Evolutionary conservation across 176 grass and related monocot genomes (phyloP).

Genomic region (Oryza glumipatula): DNA sequence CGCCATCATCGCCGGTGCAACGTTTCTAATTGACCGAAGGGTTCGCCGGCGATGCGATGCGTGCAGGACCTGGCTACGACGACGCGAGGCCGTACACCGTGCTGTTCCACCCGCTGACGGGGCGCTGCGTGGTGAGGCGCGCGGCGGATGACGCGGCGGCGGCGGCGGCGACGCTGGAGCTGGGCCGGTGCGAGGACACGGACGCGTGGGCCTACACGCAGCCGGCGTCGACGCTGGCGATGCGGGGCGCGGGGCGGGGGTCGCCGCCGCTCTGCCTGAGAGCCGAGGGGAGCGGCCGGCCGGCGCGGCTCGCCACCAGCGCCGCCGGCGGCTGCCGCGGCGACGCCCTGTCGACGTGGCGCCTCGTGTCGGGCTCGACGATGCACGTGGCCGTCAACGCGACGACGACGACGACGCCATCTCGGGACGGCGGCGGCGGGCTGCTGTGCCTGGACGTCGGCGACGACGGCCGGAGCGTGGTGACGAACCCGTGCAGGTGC

Average conservation of each 20-base stretch:
- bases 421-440: neutral
- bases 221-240: conserved; percentile 38
- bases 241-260: conserved; percentile 24
- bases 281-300: conserved; percentile 49
- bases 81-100: conserved; percentile 42
- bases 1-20: neutral
- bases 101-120: conserved; percentile 61
- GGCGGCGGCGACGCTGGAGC: conserved; percentile 11
- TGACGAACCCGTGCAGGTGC: conserved; percentile 77
- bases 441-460: conserved; percentile 68
- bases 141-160: neutral
- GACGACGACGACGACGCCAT: neutral
- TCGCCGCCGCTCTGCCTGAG: conserved; percentile 46
- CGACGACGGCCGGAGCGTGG: conserved; percentile 48
- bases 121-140: conserved; percentile 48
- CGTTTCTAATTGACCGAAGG: neutral
- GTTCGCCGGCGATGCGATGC: too few relatives aligned
- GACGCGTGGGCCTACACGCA: conserved; percentile 50
- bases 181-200: conserved; percentile 60
- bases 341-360: conserved; percentile 59
- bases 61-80: conserved; percentile 55
- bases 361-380: conserved; percentile 62
- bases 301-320: conserved; percentile 27
- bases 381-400: conserved; percentile 66
- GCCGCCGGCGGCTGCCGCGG: conserved; percentile 34